Percentiles rank a stretch among this genome's conserved stretches.
These are phyloP conservation scores for Podila epicladia DNA, from an alignment of 192 early-diverging fungal species.

Conservation along the genomic window DNA sequence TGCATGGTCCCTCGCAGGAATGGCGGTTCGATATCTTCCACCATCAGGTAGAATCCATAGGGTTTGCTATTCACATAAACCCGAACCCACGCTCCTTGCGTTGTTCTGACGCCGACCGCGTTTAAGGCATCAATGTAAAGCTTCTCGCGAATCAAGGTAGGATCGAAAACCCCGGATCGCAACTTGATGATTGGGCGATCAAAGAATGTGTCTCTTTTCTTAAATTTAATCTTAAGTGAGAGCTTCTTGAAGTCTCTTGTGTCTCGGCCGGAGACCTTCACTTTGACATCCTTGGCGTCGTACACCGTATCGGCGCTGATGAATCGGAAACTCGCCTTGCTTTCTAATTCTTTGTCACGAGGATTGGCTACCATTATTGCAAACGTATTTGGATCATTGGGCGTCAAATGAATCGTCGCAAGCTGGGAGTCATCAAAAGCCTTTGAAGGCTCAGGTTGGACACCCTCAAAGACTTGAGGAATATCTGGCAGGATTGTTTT, in stretches of 20 bases:
- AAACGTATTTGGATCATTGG: conserved; percentile 14
- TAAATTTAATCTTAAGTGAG: conserved; percentile 49
- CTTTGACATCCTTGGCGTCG: conserved; percentile 26
- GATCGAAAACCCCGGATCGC: conserved; percentile 35
- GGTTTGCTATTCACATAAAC: conserved; percentile 50
- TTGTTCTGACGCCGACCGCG: conserved; percentile 12
- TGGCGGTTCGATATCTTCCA: conserved; percentile 47
- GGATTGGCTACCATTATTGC: conserved; percentile 33
- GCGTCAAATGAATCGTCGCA: conserved; percentile 44
- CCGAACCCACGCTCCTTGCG: conserved; percentile 34
- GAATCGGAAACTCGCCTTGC: conserved; percentile 30
- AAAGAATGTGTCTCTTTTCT: conserved; percentile 37
- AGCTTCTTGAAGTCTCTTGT: conserved; percentile 48
- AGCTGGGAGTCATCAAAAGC: conserved; percentile 51
- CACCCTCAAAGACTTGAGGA: conserved; percentile 13
- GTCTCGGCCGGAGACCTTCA: conserved; percentile 52
- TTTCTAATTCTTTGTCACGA: conserved; percentile 2
- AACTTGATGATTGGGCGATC: conserved; percentile 46
- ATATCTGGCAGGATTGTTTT: conserved; percentile 6
- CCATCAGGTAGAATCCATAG: conserved; percentile 49
- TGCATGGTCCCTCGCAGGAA: conserved; percentile 45
- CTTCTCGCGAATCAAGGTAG: conserved; percentile 50
- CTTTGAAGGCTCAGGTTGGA: conserved; percentile 7
- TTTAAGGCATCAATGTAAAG: conserved; percentile 46
- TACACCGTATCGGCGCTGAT: conserved; percentile 28